These are phyloP conservation scores for Bruguiera parviflora DNA, from an alignment of 345 rosid species.

Conservation along the genomic window DNA sequence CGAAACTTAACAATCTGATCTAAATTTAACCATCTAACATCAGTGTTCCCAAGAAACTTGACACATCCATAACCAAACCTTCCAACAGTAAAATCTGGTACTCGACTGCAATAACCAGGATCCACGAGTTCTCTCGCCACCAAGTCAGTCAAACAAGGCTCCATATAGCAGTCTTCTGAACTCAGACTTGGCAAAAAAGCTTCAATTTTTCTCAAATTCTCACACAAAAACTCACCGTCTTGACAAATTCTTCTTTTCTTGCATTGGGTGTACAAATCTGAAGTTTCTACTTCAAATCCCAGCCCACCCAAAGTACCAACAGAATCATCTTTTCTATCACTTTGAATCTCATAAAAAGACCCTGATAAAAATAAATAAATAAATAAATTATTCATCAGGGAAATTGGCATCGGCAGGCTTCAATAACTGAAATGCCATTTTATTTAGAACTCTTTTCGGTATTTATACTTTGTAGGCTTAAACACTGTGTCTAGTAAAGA, in stretches of 20 bases:
- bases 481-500: background rate
- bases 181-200: slow-evolving; percentile 50
- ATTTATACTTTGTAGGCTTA: background rate
- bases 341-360: slow-evolving; percentile 14
- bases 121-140: slow-evolving; percentile 42
- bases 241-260: slow-evolving; percentile 53
- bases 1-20: slow-evolving; percentile 66
- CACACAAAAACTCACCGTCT: slow-evolving; percentile 10
- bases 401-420: background rate
- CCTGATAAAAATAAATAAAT: slow-evolving; percentile 13
- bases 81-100: slow-evolving; percentile 69
- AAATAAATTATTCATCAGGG: background rate
- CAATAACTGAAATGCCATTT: background rate
- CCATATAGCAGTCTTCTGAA: slow-evolving; percentile 55
- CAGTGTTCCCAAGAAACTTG: slow-evolving; percentile 71
- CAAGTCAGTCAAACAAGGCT: slow-evolving; percentile 62
- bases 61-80: slow-evolving; percentile 72
- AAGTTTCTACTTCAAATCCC: slow-evolving; percentile 21
- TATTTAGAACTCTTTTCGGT: background rate
- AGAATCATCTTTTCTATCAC: background rate
- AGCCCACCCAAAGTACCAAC: slow-evolving; percentile 11
- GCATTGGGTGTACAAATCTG: slow-evolving; percentile 17
- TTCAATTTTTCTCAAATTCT: slow-evolving; percentile 28
- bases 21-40: slow-evolving; percentile 64
- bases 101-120: slow-evolving; percentile 70